phyloP scores from a whole-genome alignment of 2,329 filamentous ascomycete genomes.

The Microcyclospora pomicola region DNA sequence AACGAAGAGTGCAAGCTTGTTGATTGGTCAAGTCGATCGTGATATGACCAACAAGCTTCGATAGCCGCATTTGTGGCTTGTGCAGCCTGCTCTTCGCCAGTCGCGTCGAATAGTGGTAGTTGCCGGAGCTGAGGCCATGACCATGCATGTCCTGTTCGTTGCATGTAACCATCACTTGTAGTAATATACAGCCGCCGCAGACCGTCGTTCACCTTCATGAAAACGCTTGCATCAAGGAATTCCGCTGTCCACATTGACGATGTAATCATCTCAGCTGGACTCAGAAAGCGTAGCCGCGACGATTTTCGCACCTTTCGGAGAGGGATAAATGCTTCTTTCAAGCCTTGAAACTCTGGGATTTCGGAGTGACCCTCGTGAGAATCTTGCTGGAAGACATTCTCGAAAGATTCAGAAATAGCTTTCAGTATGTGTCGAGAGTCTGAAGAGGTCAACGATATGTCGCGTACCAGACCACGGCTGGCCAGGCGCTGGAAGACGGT shows the following conservation, averaged over 20 bases:
- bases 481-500: conserved; percentile 56
- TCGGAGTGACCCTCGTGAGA: conserved; percentile 14
- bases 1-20: conserved; percentile 37
- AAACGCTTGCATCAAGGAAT: conserved; percentile 55
- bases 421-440: conserved; percentile 55
- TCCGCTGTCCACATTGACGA: conserved; percentile 56
- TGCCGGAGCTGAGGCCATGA: conserved; percentile 57
- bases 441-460: conserved; percentile 45
- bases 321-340: conserved; percentile 59
- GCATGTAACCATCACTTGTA: conserved; percentile 59
- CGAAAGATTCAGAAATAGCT: conserved; percentile 50
- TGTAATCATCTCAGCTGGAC: conserved; percentile 58
- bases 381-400: conserved; percentile 25
- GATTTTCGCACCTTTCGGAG: conserved; percentile 64
- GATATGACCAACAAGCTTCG: conserved; percentile 49
- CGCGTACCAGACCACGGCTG: conserved; percentile 58
- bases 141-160: conserved; percentile 49
- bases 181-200: conserved; percentile 60
- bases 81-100: conserved; percentile 45
- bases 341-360: conserved; percentile 40
- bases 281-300: conserved; percentile 55
- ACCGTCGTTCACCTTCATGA: conserved; percentile 54
- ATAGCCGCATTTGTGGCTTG: conserved; percentile 30
- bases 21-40: conserved; percentile 48
- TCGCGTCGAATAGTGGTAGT: conserved; percentile 34